These are phyloP conservation scores for Penicillium brasilianum DNA, from an alignment of 2,329 filamentous ascomycete species.

Conservation along the genomic window DNA sequence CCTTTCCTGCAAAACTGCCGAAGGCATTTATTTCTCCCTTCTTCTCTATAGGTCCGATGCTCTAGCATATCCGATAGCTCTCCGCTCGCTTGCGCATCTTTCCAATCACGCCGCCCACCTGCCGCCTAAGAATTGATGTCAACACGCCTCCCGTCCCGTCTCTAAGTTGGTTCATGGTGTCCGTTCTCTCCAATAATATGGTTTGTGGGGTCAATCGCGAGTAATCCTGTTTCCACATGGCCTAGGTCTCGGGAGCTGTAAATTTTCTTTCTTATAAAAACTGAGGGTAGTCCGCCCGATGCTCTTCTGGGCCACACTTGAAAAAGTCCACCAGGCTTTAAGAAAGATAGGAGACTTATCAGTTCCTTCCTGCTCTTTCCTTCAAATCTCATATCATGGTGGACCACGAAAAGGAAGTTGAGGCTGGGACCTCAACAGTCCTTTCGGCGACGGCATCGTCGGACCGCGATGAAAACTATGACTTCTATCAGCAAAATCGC, in stretches of 20 bases:
- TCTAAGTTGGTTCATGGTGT: neutral
- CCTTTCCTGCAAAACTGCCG: neutral
- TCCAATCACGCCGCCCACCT: neutral
- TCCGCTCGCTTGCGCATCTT: neutral
- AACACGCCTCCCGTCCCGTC: neutral
- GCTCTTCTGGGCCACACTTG: neutral
- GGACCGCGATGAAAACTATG: constrained; percentile 46
- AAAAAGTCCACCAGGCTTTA: neutral
- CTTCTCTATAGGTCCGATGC: neutral
- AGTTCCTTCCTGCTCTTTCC: neutral
- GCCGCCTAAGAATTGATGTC: neutral
- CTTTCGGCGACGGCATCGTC: constrained; percentile 17
- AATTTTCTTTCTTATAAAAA: neutral
- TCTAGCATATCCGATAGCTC: neutral
- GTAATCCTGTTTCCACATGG: neutral
- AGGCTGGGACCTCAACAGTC: constrained; percentile 15
- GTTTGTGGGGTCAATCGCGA: constrained; percentile 7
- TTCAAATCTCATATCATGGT: neutral
- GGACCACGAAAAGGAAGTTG: constrained; percentile 16
- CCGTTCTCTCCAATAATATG: neutral
- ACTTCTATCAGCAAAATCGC: constrained; percentile 38
- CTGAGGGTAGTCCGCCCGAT: neutral
- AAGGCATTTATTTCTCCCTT: neutral
- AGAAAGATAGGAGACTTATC: neutral
- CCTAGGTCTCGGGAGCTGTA: neutral